Percentiles rank a stretch among this genome's conserved stretches.
Conservation (phyloP, 257 asterid species). For the Craterostigma plantagineum region DNA sequence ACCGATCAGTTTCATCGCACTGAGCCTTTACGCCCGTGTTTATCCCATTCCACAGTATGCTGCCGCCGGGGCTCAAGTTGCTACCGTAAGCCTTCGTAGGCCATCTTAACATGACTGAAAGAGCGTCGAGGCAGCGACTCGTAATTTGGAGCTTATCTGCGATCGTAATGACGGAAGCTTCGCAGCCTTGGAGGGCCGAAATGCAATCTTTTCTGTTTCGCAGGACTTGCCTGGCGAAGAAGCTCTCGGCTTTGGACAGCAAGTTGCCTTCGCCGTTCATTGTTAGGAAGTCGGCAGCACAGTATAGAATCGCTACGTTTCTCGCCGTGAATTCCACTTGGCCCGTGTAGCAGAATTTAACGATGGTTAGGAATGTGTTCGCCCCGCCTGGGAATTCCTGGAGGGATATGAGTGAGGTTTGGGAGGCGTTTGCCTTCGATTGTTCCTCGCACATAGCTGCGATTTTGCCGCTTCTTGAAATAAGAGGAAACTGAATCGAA, state of each 20-base stretch:
- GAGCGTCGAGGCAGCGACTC: slow-evolving; percentile 27
- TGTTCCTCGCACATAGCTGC: slow-evolving; percentile 40
- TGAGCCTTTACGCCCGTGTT: slow-evolving; percentile 47
- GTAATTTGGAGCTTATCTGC: slow-evolving; percentile 39
- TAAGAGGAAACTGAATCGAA: slow-evolving; percentile 20
- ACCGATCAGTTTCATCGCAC: slow-evolving; percentile 44
- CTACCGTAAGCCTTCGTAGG: slow-evolving; percentile 41
- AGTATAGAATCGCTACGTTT: slow-evolving; percentile 47
- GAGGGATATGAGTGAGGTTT: slow-evolving; percentile 17
- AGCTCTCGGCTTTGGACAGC: slow-evolving; percentile 44
- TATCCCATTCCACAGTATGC: slow-evolving; percentile 56
- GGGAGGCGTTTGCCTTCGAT: slow-evolving; percentile 20
- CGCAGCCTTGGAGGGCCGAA: slow-evolving; percentile 76
- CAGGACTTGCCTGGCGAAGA: slow-evolving; percentile 47
- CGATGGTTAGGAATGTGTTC: slow-evolving; percentile 28
- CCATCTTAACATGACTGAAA: slow-evolving; percentile 46
- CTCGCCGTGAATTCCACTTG: slow-evolving; percentile 59
- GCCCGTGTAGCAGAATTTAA: slow-evolving; percentile 64
- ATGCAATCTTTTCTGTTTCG: slow-evolving; percentile 76
- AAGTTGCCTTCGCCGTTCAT: slow-evolving; percentile 88
- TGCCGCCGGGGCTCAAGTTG: slow-evolving; percentile 55
- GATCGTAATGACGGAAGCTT: slow-evolving; percentile 42
- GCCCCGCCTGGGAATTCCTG: slow-evolving; percentile 75
- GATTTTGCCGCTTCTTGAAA: slow-evolving; percentile 73
- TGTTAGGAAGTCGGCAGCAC: slow-evolving; percentile 78